Evolutionary conservation across 106 monocot species (phyloP), one percentile per base, ranked within the genome.

Genomic region (Dactylorhiza incarnata): DNA sequence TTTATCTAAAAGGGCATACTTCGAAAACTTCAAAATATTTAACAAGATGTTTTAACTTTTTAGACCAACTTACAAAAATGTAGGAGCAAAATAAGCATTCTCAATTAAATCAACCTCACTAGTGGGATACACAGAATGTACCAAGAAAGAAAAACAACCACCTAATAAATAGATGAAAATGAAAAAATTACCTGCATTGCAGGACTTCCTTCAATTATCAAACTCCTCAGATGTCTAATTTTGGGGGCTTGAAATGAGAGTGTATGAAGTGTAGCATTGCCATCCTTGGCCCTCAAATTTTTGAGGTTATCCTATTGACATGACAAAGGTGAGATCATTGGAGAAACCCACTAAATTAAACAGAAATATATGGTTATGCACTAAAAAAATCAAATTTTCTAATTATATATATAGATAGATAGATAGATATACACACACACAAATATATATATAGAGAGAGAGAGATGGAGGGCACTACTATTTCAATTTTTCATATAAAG

Each of bases 161-260:
- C 5, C 8, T 19, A 26, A 74, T 29, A 29, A 16, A 0, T 26
- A 22, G 6, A 74, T 3, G 24, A 14, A 56, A 16, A 73, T 13
- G 29, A 73, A 73, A 49, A 49, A 55, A 49, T 49, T 65, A 79
- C 79, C 50, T 79, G 79, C 79, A 73, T 79, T 19, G 73, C 9
- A 49, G 79, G 73, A 48, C 48, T 61, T 79, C 73, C 79, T 63
- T 79, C 79, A 23, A 79, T 73, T 19, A 10, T 5, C 73, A 79
- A 73, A 73, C 79, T 73, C 5, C 79, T 73, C 25, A 79, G 63
- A 53, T 73, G 79, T 56, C 79, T 73, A 73, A 79, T 51, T 50
- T 72, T 79, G 7, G 73, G 63, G 17, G 79, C 72, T 56, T 73
- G 9, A 79, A 79, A 79, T 45, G 79, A 79, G 13, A 79, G 62